These are phyloP conservation scores for Aspergillus funiculosus DNA, from an alignment of 495 filamentous ascomycete genomes.

Conservation along the genomic window DNA sequence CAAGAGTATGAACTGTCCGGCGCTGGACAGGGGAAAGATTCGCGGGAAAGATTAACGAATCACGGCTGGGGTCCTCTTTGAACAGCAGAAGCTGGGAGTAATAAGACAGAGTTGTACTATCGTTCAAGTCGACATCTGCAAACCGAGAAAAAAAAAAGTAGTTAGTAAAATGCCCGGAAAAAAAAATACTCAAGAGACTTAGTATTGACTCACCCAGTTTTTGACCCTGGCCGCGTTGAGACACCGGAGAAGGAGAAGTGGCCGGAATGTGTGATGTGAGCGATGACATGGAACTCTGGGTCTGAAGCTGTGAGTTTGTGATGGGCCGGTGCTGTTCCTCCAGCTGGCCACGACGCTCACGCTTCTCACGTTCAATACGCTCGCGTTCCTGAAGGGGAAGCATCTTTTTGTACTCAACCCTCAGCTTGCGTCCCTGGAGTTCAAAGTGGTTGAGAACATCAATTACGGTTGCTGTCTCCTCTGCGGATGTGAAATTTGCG, in stretches of 20 bases:
- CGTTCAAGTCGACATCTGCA: constrained; percentile 82
- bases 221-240: constrained; percentile 51
- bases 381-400: constrained; percentile 89
- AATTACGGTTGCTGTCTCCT: constrained; percentile 89
- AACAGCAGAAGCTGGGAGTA: constrained; percentile 87
- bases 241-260: constrained; percentile 67
- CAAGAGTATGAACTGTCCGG: constrained; percentile 84
- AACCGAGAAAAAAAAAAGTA: constrained; percentile 18
- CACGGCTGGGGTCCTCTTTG: constrained; percentile 68
- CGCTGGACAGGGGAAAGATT: constrained; percentile 76
- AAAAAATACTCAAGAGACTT: background rate
- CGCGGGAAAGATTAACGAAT: constrained; percentile 75
- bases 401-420: constrained; percentile 99
- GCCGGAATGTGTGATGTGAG: constrained; percentile 65
- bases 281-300: constrained; percentile 78
- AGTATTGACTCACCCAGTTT: constrained; percentile 52
- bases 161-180: constrained; percentile 12
- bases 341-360: constrained; percentile 90
- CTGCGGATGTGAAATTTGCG: constrained; percentile 93
- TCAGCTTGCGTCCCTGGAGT: constrained; percentile 84
- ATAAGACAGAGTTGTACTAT: constrained; percentile 77
- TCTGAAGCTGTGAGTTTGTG: constrained; percentile 58
- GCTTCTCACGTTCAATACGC: constrained; percentile 93
- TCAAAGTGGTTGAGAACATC: constrained; percentile 90
- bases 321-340: constrained; percentile 92